Evolutionary conservation across 2,329 filamentous ascomycete genomes (phyloP).

Genomic region (Bipolaris cookei): DNA sequence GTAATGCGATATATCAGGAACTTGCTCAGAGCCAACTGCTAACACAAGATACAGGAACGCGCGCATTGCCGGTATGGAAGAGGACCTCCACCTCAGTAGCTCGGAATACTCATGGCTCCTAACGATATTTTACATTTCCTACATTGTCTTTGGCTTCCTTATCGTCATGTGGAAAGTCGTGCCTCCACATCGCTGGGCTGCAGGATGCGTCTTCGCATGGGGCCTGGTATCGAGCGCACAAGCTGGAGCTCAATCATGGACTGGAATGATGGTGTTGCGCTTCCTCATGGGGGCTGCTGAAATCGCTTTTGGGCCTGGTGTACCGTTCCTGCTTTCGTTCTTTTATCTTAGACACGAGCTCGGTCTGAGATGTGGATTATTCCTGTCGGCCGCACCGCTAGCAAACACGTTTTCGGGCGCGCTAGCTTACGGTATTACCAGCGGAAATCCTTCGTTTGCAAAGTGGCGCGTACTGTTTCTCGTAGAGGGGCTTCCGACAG

Average conservation of each 20-base stretch:
- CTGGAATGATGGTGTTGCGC: conserved; percentile 43
- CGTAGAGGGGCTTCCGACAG: conserved; percentile 54
- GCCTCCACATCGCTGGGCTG: conserved; percentile 47
- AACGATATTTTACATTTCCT: conserved; percentile 50
- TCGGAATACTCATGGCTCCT: conserved; percentile 45
- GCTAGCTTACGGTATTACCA: conserved; percentile 62
- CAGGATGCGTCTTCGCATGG: conserved; percentile 46
- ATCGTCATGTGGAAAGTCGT: conserved; percentile 48
- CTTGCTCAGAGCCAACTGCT: neutral
- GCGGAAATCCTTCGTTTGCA: conserved; percentile 61
- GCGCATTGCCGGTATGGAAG: conserved; percentile 50
- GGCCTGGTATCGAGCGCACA: conserved; percentile 44
- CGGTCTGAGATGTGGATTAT: conserved; percentile 63
- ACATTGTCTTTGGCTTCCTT: conserved; percentile 48
- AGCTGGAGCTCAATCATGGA: conserved; percentile 39
- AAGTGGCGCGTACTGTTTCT: conserved; percentile 67
- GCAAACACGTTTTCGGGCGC: conserved; percentile 81
- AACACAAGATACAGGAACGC: conserved; percentile 41
- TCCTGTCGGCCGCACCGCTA: conserved; percentile 64
- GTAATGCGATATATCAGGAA: conserved; percentile 13
- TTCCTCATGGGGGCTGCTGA: conserved; percentile 52
- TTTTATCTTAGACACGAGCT: conserved; percentile 66
- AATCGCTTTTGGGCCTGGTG: conserved; percentile 52
- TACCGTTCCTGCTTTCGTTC: conserved; percentile 61
- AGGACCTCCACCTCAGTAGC: conserved; percentile 38